Evolutionary conservation across 495 filamentous ascomycete genomes (phyloP), one percentile per base, ranked within the genome.

Genomic region (Lepidopterella palustris): DNA sequence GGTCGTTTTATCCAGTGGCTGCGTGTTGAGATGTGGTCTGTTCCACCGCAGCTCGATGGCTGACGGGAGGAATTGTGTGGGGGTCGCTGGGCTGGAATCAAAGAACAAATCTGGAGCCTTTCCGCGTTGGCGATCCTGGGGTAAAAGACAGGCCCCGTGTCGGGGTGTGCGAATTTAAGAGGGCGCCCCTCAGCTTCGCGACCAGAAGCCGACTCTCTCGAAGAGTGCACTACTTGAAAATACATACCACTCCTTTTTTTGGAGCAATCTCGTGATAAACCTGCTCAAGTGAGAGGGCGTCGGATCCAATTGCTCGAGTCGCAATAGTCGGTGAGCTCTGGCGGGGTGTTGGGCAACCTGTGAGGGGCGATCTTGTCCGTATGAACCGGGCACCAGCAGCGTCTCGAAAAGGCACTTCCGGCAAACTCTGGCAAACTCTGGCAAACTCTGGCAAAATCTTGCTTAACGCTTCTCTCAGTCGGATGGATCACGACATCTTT

Each of bases 1-100:
- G 51, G 51, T 27, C 51, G 13, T n/a, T 32, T 54, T 54, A 54
- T 32, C 51, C 51, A 54, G 51, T 54, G 51, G 51, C 51, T 54
- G 51, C 51, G 31, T 13, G n/a, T 21, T 27, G 15, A 20, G 25
- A 20, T 54, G 51, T 40, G 27, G 28, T 31, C 28, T 50, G 51
- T 54, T 28, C 28, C 51, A 54, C 51, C 28, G 51, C 51, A 54
- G 51, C 51, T 5, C 18, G 26, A 54, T 54, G 51, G 51, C 51
- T 54, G 51, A 54, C 51, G 51, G 51, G 51, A 31, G 26, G 51
- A 54, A 5, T 1, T n/a, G 51, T 31, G 51, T 54, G 51, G 51
- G 51, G 51, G 51, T 54, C 51, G 28, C 31, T 32, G 51, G 51
- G 51, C 15, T 23, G 6, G 47, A 50, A 27, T 18, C 5, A 49